Percentiles rank a stretch among this genome's conserved stretches.
Evolutionary conservation across 305 asterid species (phyloP).

Genomic region (Fraxinus angustifolia): DNA sequence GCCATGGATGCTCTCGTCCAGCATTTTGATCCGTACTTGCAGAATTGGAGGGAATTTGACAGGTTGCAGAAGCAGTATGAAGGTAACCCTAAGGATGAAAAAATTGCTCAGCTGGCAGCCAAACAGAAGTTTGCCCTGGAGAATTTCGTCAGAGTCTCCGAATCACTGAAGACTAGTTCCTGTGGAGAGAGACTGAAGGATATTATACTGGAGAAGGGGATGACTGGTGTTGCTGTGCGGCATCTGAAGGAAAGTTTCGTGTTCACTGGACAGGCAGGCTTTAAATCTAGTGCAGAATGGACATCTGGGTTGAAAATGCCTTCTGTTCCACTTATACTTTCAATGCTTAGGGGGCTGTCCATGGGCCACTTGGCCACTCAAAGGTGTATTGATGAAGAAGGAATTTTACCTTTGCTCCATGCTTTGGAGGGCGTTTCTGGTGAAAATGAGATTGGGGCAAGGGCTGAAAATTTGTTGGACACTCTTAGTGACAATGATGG

Average conservation of each 20-base stretch:
- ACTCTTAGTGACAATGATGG: conserved; percentile 89
- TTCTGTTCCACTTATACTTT: conserved; percentile 85
- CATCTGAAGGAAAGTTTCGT: conserved; percentile 80
- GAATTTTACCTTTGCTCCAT: conserved; percentile 83
- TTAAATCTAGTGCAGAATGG: conserved; percentile 75
- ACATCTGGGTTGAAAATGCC: conserved; percentile 70
- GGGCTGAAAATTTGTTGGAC: conserved; percentile 97
- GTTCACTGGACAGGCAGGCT: conserved; percentile 70
- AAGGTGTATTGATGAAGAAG: conserved; percentile 76
- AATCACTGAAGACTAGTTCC: conserved; percentile 91
- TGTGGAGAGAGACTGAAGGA: conserved; percentile 98
- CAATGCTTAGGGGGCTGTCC: conserved; percentile 94
- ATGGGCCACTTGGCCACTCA: conserved; percentile 97
- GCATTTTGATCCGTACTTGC: conserved; percentile 90
- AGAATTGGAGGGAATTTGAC: conserved; percentile 86
- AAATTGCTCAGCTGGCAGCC: conserved; percentile 63
- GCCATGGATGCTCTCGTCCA: conserved; percentile 97
- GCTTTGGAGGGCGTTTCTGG: conserved; percentile 94
- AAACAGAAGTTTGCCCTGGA: conserved; percentile 89
- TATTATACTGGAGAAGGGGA: conserved; percentile 91
- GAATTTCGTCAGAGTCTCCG: conserved; percentile 95
- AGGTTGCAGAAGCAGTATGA: conserved; percentile 63
- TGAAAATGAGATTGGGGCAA: conserved; percentile 97
- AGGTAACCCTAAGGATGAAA: conserved; percentile 78
- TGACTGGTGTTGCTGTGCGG: conserved; percentile 72